Evolutionary conservation across 2,329 filamentous ascomycete species (phyloP), one percentile per base, ranked within the genome.

Genomic region (Plectosphaerella sp.): DNA sequence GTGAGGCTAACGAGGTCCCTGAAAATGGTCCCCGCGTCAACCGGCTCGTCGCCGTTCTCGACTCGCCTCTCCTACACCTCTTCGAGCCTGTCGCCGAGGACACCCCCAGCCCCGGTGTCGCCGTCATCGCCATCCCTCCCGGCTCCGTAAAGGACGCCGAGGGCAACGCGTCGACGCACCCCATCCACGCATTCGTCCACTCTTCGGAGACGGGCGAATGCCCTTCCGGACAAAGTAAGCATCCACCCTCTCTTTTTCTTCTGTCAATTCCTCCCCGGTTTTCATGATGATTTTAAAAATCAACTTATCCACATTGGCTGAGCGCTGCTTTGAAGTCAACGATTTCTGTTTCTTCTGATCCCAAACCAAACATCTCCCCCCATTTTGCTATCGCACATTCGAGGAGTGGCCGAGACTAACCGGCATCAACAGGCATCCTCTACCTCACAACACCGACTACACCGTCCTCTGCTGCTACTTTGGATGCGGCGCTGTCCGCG

Each of bases 261-360:
- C 57, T 50, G 56, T 53, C 22, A 22, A 48, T 54, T 54, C 41
- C 39, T 55, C 52, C 39, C 48, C 51, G 45, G 63, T 67, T 78
- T 72, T 80, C 78, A 88, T 91, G 93, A 97, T 97, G 92, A 96
- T 79, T 72, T 72, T 81, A 54, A 73, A 71, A 73, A 77, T 78
- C 95, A 94, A 92, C 92, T 97, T 97, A 97, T 97, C 93, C 97
- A 97, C 93, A 97, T 97, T 97, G 91, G 89, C 93, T 92, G 93
- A 96, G 88, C 74, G 75, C 71, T 80, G 74, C 75, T 64, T 87
- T 96, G 92, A 95, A 85, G 91, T 94, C 80, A 80, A 78, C 69
- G 78, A 78, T 82, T 84, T 91, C 88, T 93, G 86, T 64, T 59
- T 58, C 52, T 33, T 56, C 50, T 57, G 76, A 61, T 47, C 45